Evolutionary conservation across 768 basidiomycete species (phyloP).

Genomic region (Polyporus arcularius): DNA sequence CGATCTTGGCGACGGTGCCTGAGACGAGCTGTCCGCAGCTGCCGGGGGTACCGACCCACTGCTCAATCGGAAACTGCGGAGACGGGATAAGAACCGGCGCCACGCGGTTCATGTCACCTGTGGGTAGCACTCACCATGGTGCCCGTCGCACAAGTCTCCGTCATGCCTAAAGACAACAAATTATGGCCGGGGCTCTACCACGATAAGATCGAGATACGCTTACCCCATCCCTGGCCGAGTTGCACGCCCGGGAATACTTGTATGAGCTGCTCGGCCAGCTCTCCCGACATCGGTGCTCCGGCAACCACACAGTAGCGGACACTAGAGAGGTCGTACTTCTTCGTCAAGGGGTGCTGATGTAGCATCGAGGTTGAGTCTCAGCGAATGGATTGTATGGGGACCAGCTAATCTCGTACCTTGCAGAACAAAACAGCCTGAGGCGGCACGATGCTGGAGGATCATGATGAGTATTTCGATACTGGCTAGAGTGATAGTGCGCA

Average conservation of each 20-base stretch:
- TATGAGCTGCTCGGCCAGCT: conserved; percentile 42
- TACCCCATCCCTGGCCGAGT: conserved; percentile 65
- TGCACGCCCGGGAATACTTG: conserved; percentile 52
- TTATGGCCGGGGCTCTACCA: too few relatives aligned
- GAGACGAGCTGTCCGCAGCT: conserved; percentile 43
- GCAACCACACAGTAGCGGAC: conserved; percentile 32
- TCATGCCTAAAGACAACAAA: conserved; percentile 52
- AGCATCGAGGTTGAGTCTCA: neutral
- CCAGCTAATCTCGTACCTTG: conserved; percentile 23
- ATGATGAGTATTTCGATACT: too few relatives aligned
- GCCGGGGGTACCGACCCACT: conserved; percentile 20
- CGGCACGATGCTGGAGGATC: conserved; percentile 28
- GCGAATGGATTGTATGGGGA: neutral
- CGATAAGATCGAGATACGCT: neutral
- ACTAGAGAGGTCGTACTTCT: conserved; percentile 32
- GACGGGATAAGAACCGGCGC: conserved; percentile 38
- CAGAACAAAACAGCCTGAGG: conserved; percentile 31
- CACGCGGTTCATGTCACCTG: conserved; percentile 50
- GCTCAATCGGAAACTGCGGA: conserved; percentile 15
- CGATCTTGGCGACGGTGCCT: conserved; percentile 42
- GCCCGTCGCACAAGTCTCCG: conserved; percentile 59
- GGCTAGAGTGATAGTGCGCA: too few relatives aligned
- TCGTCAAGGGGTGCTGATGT: conserved; percentile 29
- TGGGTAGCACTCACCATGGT: conserved; percentile 49
- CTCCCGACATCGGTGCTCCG: conserved; percentile 38